Evolutionary conservation across 176 grass and related monocot species (phyloP).

Genomic region (Zoysia pacifica): DNA sequence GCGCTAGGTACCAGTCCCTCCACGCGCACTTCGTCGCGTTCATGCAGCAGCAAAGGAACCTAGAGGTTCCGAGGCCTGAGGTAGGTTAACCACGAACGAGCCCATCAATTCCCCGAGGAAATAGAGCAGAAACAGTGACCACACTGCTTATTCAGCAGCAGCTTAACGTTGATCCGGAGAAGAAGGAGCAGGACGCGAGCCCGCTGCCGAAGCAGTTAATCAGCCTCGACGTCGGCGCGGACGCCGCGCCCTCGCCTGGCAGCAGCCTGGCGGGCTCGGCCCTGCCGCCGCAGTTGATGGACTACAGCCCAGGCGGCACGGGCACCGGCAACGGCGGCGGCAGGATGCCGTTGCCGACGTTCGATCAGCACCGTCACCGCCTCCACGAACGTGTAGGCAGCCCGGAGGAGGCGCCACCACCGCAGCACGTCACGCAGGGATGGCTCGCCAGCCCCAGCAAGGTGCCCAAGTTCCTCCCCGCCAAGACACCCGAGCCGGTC

Average conservation of each 20-base stretch:
- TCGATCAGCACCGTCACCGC: conserved; percentile 23
- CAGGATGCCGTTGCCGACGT: conserved; percentile 34
- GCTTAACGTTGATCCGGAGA: conserved; percentile 21
- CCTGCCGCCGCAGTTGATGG: no score
- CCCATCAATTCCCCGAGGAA: no score
- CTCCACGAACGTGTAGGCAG: conserved; percentile 25
- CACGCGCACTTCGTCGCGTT: conserved; percentile 54
- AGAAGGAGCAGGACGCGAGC: conserved; percentile 31
- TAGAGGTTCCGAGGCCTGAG: no score
- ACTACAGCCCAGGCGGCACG: background rate
- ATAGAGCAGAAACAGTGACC: no score
- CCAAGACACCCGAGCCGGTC: conserved; percentile 51
- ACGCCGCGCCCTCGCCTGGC: conserved; percentile 35
- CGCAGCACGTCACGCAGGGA: conserved; percentile 31
- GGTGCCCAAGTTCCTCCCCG: conserved; percentile 51
- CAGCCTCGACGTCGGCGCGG: conserved; percentile 50
- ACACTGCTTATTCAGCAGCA: background rate
- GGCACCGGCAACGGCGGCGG: background rate
- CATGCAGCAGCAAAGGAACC: conserved; percentile 33
- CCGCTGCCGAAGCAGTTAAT: conserved; percentile 2
- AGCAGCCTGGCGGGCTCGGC: background rate
- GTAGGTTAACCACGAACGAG: no score
- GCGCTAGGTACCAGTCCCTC: conserved; percentile 54
- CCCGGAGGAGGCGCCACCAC: conserved; percentile 21
- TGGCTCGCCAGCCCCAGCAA: conserved; percentile 35